Conservation (phyloP, 441 rosid genomes). For the Biscutella auriculata region DNA sequence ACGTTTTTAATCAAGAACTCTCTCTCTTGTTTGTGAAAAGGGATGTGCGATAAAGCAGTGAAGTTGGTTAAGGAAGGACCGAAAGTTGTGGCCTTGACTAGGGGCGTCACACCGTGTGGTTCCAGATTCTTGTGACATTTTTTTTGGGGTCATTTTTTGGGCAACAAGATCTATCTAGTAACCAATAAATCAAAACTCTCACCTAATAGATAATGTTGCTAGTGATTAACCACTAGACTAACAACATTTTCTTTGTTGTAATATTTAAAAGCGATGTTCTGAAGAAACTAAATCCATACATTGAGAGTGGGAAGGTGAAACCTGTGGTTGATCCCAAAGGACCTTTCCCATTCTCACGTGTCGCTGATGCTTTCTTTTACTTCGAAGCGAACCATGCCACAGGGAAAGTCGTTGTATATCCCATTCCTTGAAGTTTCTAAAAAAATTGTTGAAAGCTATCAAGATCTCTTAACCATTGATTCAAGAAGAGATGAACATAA, state of each 20-base stretch:
- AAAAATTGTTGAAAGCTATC: too few species aligned
- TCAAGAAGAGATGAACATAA: too few species aligned
- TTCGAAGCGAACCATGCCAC: constrained; percentile 64
- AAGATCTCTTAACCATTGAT: too few species aligned
- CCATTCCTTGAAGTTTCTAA: constrained; percentile 57
- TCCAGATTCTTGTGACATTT: too few species aligned
- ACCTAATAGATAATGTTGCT: too few species aligned
- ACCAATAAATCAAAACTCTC: too few species aligned
- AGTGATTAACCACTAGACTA: too few species aligned
- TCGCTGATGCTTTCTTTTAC: constrained; percentile 63
- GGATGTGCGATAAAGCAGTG: constrained; percentile 79
- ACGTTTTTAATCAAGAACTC: neutral
- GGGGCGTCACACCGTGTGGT: constrained; percentile 75
- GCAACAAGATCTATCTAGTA: too few species aligned
- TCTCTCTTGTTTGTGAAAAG: constrained; percentile 25
- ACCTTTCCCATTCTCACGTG: constrained; percentile 53
- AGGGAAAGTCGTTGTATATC: constrained; percentile 65
- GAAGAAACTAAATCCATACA: constrained; percentile 63
- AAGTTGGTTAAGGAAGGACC: constrained; percentile 77
- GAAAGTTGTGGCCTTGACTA: constrained; percentile 74
- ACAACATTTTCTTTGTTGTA: too few species aligned
- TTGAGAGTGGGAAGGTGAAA: constrained; percentile 76
- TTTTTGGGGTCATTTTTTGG: too few species aligned
- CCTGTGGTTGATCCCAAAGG: constrained; percentile 76
- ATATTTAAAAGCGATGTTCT: constrained; percentile 64